A percentile compares a stretch with the other conserved stretches of the same genome.
Evolutionary conservation across 2,329 filamentous ascomycete species (phyloP).

Genomic region (Aureobasidium zeae): DNA sequence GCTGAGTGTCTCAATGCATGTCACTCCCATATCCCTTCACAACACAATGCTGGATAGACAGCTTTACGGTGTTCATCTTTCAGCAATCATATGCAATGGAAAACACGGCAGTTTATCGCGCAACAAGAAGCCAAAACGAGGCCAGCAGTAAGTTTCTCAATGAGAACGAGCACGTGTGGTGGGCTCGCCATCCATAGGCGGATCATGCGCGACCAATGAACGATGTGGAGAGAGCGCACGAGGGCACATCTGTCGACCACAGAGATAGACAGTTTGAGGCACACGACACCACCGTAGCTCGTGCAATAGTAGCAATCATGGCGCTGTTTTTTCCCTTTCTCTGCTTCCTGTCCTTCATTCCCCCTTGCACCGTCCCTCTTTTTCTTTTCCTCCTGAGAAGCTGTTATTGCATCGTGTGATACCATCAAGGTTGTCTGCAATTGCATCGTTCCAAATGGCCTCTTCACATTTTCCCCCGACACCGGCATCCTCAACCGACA

Average conservation of each 20-base stretch:
- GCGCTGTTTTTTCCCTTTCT: background rate
- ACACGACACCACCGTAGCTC: conserved; percentile 12
- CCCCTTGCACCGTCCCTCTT: too few relatives aligned
- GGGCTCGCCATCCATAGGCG: conserved; percentile 3
- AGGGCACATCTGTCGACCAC: conserved; percentile 11
- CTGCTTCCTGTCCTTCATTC: background rate
- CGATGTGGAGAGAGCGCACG: conserved; percentile 8
- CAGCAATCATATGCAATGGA: background rate
- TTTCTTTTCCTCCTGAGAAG: too few relatives aligned
- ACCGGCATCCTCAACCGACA: conserved; percentile 70
- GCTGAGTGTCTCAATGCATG: too few relatives aligned
- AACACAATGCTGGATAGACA: too few relatives aligned
- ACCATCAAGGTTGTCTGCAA: background rate
- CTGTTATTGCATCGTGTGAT: conserved; percentile 4
- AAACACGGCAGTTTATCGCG: background rate
- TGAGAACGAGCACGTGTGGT: conserved; percentile 11
- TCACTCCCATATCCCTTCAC: too few relatives aligned
- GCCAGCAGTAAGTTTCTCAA: conserved; percentile 11
- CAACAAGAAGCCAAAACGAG: background rate
- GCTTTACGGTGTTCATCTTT: background rate
- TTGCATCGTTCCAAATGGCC: conserved; percentile 46
- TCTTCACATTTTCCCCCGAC: conserved; percentile 60
- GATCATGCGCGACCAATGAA: conserved; percentile 2
- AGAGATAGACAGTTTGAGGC: conserved; percentile 5
- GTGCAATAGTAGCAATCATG: conserved; percentile 9